phyloP scores from a whole-genome alignment of 257 asterid genomes.

The Marsdenia floribunda region DNA sequence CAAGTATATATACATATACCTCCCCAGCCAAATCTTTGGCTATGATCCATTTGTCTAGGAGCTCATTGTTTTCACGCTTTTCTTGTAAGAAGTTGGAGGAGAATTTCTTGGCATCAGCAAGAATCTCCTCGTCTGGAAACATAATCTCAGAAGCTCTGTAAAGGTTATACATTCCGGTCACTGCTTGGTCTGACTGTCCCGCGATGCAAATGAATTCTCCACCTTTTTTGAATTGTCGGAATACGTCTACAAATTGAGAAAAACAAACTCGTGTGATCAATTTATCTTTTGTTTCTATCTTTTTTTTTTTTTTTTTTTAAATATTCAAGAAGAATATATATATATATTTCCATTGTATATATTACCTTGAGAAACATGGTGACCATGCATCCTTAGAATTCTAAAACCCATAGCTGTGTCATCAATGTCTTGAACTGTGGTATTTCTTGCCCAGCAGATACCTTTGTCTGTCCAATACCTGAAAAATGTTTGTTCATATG shows the following conservation, averaged over 20 bases:
- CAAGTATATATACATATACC: too few species aligned
- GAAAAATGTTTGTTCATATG: background rate
- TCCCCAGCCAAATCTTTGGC: conserved; percentile 88
- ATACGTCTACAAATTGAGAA: conserved; percentile 44
- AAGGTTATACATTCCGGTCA: conserved; percentile 81
- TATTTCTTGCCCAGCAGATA: conserved; percentile 84
- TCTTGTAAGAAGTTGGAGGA: conserved; percentile 41
- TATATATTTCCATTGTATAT: background rate
- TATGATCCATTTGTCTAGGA: conserved; percentile 86
- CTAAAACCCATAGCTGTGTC: conserved; percentile 98
- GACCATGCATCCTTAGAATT: conserved; percentile 77
- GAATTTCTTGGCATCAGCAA: conserved; percentile 39
- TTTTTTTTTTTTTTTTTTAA: too few species aligned
- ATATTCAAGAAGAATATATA: background rate
- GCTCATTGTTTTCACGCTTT: conserved; percentile 46
- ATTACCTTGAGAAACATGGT: conserved; percentile 63
- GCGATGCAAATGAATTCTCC: conserved; percentile 73
- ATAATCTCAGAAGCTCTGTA: conserved; percentile 72
- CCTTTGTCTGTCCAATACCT: conserved; percentile 81
- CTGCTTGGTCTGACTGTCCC: conserved; percentile 87
- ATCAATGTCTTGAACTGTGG: conserved; percentile 67
- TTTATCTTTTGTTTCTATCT: background rate
- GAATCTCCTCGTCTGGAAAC: conserved; percentile 61
- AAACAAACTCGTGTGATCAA: background rate
- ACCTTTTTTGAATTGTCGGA: conserved; percentile 50